Evolutionary conservation across 495 filamentous ascomycete genomes (phyloP).

Genomic region (Penicillium pulvis): DNA sequence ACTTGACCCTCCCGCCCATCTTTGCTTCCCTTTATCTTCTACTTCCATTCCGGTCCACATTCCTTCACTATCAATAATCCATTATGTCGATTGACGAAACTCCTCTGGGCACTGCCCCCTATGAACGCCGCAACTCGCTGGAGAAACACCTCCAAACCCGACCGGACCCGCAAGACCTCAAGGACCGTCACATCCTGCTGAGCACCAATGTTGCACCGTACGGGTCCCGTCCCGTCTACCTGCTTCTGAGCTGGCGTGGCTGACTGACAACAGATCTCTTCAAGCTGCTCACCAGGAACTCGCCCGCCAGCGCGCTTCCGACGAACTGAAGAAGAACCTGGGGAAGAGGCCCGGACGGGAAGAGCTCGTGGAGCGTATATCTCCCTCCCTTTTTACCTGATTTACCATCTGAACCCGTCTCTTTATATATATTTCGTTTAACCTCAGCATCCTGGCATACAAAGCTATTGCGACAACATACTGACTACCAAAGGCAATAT

Average conservation of each 20-base stretch:
- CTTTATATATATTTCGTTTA: neutral
- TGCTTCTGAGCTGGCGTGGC: neutral
- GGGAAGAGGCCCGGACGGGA: slow-evolving; percentile 65
- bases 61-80: slow-evolving; percentile 10
- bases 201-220: slow-evolving; percentile 72
- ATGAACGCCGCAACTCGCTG: slow-evolving; percentile 82
- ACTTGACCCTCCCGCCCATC: neutral
- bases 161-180: slow-evolving; percentile 79
- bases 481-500: slow-evolving; percentile 66
- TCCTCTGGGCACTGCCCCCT: slow-evolving; percentile 53
- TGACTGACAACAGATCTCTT: slow-evolving; percentile 48
- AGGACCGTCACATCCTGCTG: slow-evolving; percentile 71
- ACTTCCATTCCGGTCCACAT: slow-evolving; percentile 1
- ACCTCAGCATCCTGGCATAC: neutral
- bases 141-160: slow-evolving; percentile 81
- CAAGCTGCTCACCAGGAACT: slow-evolving; percentile 64
- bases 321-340: slow-evolving; percentile 67
- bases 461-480: neutral
- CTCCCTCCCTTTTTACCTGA: slow-evolving; percentile 8
- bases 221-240: slow-evolving; percentile 15
- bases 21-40: neutral
- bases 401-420: neutral
- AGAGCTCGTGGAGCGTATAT: slow-evolving; percentile 71
- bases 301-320: slow-evolving; percentile 63
- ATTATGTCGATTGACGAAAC: slow-evolving; percentile 44